Evolutionary conservation across 345 rosid genomes (phyloP), one percentile per base, ranked within the genome.

Genomic region (Tarenaya hassleriana): DNA sequence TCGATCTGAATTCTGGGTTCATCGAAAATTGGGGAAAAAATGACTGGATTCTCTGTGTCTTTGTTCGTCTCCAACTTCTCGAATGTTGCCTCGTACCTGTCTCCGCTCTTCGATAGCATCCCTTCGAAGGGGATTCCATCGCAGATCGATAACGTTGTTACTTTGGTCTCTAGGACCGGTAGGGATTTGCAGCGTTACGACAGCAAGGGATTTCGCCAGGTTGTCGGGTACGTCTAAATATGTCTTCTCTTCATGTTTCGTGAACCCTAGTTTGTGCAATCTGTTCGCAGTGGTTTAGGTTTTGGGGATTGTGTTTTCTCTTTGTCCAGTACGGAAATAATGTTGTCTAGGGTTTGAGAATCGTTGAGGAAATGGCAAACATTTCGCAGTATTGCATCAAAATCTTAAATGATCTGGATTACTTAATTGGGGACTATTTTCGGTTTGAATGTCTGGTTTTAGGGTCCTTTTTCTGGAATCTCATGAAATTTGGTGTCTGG

Each of bases 151-250:
- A 69, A 75, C 0, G 55, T 70, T 59, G 70, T 73, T 38, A 54
- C 79, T 47, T 58, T 73, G 20, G 70, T 65, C 24, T 78, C 82
- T 66, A 80, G 95, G 1, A 75, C 87, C 34, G 90, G 95, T 17
- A 73, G 95, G 15, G 75, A 76, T 56, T 62, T 74, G 14, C 95
- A 85, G 59, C 86, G 83, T 16, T 85, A 85, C 63, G 58, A 77
- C 9, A 44, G 9, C 17, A 32, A 68, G 11, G 90, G 87, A 1
- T 56, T 45, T 50, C 84, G 95, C 49, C 86, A 72, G 27, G 90
- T 85, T 60, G 95, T 79, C 17, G 95, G 95, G 95, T 85, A 52
- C 12, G 78, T 60, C 27, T 12, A 19, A 16, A n/a, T n/a, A n/a
- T n/a, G n/a, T n/a, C 27, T 5, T 11, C 35, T 12, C 3, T 24